Percentiles rank a stretch among this genome's conserved stretches.
Evolutionary conservation across 148 eudicot species (phyloP).

Genomic region (Diospyros lotus): DNA sequence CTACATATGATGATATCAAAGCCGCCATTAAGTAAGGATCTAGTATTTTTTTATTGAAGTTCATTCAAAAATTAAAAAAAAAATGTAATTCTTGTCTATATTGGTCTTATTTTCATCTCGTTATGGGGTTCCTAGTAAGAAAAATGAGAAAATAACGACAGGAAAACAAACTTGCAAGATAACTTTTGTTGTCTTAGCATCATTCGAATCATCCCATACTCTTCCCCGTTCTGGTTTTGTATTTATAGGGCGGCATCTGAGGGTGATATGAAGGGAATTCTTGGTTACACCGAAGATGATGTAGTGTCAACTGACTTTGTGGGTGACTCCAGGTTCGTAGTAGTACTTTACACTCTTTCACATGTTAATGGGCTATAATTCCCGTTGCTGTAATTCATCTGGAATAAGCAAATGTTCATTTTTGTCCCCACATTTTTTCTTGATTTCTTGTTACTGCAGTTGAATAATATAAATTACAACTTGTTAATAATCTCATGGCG

Average conservation of each 20-base stretch:
- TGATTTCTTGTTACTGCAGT: neutral
- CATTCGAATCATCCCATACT: neutral
- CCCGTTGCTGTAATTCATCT: neutral
- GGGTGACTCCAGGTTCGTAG: conserved; percentile 50
- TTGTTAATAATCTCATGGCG: conserved; percentile 12
- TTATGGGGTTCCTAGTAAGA: neutral
- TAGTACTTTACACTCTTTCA: neutral
- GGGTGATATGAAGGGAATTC: conserved; percentile 57
- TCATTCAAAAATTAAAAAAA: neutral
- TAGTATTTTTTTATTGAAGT: neutral
- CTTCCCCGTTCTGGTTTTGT: neutral
- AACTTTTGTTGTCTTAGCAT: neutral
- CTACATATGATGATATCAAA: conserved; percentile 56
- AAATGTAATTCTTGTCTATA: neutral
- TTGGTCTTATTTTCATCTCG: neutral
- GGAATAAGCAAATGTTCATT: neutral
- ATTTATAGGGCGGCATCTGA: conserved; percentile 58
- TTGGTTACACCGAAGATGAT: conserved; percentile 72
- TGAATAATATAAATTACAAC: neutral
- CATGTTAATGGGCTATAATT: neutral
- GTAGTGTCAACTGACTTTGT: conserved; percentile 65
- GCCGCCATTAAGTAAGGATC: conserved; percentile 60
- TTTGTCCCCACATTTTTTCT: neutral
- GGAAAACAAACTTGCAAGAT: neutral
- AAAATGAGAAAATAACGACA: neutral